Evolutionary conservation across 495 filamentous ascomycete genomes (phyloP).

Genomic region (Aspergillus funiculosus): DNA sequence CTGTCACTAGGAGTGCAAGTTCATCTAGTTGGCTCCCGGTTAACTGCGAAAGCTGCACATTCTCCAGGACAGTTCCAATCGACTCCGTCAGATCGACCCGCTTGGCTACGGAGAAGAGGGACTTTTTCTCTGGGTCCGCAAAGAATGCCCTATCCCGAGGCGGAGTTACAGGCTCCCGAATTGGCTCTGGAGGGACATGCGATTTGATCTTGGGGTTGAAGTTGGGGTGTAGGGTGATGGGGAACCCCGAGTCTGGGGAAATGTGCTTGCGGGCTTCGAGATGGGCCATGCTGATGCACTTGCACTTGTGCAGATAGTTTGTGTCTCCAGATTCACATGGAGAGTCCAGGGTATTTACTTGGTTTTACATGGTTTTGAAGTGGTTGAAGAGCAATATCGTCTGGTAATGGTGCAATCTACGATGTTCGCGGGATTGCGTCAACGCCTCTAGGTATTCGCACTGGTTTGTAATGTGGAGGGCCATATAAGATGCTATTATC

Average conservation of each 20-base stretch:
- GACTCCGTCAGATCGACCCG: slow-evolving; percentile 47
- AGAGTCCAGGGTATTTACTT: background rate
- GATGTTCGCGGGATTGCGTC: background rate
- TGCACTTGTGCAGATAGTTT: background rate
- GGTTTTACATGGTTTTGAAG: background rate
- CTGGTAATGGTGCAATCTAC: background rate
- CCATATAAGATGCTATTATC: no score
- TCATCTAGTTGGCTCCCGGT: slow-evolving; percentile 37
- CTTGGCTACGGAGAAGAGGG: slow-evolving; percentile 42
- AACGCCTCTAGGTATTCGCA: no score
- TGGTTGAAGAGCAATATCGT: background rate
- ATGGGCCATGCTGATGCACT: slow-evolving; percentile 10
- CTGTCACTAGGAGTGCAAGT: slow-evolving; percentile 38
- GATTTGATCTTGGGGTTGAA: slow-evolving; percentile 41
- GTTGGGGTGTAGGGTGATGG: slow-evolving; percentile 17
- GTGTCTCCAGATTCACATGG: background rate
- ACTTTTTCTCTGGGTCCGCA: slow-evolving; percentile 47
- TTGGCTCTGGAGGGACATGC: slow-evolving; percentile 41
- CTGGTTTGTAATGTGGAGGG: no score
- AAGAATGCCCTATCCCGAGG: slow-evolving; percentile 45
- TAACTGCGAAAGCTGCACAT: slow-evolving; percentile 41
- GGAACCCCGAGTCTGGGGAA: slow-evolving; percentile 17
- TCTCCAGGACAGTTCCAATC: slow-evolving; percentile 41
- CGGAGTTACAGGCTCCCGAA: slow-evolving; percentile 36
- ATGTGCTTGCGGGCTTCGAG: slow-evolving; percentile 22